A percentile compares a stretch with the other conserved stretches of the same genome.
phyloP scores from a whole-genome alignment of 495 filamentous ascomycete species.

The Astrothelium subdiscretum region DNA sequence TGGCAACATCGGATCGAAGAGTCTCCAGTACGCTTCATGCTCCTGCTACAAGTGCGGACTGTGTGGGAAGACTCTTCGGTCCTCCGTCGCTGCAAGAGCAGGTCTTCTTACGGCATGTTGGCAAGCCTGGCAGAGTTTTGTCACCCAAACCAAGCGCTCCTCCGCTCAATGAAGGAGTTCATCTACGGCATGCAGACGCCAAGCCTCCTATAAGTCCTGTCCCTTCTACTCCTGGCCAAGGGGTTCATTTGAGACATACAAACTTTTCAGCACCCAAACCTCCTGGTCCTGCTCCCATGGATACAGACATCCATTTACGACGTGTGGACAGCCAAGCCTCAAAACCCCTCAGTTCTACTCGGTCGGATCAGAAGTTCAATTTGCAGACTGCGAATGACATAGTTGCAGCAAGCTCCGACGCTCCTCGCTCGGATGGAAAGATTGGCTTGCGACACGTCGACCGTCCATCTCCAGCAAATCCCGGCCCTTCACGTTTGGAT shows the following conservation, averaged over 20 bases:
- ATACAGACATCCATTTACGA: neutral
- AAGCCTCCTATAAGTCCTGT: neutral
- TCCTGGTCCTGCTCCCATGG: neutral
- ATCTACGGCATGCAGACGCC: neutral
- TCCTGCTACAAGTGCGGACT: neutral
- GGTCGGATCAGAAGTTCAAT: neutral
- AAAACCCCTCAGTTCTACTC: neutral
- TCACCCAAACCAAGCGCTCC: neutral
- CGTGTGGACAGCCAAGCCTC: neutral
- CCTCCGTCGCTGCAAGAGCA: neutral
- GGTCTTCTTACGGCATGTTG: neutral
- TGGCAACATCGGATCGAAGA: neutral
- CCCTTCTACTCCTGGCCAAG: neutral
- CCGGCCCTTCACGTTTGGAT: neutral
- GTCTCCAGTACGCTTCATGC: neutral
- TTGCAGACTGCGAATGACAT: neutral
- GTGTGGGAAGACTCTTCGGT: neutral
- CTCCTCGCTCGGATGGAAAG: neutral
- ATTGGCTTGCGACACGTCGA: neutral
- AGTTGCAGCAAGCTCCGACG: neutral
- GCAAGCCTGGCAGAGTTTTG: neutral
- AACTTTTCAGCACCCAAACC: no score
- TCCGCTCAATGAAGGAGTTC: neutral
- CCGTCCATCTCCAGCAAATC: neutral
- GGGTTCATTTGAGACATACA: neutral